These are phyloP conservation scores for Rhynchosporium agropyri DNA, from an alignment of 2,329 filamentous ascomycete species.

Conservation along the genomic window DNA sequence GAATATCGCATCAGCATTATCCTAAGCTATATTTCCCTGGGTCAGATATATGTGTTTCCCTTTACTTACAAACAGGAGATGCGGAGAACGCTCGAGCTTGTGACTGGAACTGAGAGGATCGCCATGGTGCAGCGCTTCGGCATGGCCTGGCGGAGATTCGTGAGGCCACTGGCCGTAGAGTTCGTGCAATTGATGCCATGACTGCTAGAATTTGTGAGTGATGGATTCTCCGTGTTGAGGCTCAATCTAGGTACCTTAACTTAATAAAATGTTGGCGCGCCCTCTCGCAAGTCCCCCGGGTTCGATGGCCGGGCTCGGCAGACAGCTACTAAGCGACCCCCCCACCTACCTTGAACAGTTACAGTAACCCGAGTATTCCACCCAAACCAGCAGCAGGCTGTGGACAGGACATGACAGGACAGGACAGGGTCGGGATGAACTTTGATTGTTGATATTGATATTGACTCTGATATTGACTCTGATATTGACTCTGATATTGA, in stretches of 20 bases:
- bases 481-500: constrained; percentile 21
- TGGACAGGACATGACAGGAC: neutral
- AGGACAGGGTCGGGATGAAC: constrained; percentile 6
- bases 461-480: constrained; percentile 21
- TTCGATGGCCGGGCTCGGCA: neutral
- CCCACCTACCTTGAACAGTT: neutral
- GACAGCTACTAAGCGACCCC: constrained; percentile 20
- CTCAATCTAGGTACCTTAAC: neutral
- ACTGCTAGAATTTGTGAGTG: constrained; percentile 4
- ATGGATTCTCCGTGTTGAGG: neutral
- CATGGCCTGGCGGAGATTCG: constrained; percentile 31
- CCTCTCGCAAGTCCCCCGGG: constrained; percentile 6
- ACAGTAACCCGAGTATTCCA: constrained; percentile 1
- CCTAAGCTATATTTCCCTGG: constrained; percentile 17
- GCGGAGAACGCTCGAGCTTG: constrained; percentile 51
- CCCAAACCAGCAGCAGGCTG: constrained; percentile 25
- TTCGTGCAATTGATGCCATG: constrained; percentile 62
- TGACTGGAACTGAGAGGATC: constrained; percentile 41
- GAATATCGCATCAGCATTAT: constrained; percentile 21
- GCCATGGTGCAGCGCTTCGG: constrained; percentile 33
- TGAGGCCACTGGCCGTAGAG: constrained; percentile 44
- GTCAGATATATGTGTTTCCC: constrained; percentile 8
- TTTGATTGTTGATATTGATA: constrained; percentile 17
- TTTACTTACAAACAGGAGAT: constrained; percentile 47
- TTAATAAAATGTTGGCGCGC: constrained; percentile 13